A percentile compares a stretch with the other conserved stretches of the same genome.
Conservation (phyloP, 1,284 basidiomycete species). For the Afroboletus lepidellus region DNA sequence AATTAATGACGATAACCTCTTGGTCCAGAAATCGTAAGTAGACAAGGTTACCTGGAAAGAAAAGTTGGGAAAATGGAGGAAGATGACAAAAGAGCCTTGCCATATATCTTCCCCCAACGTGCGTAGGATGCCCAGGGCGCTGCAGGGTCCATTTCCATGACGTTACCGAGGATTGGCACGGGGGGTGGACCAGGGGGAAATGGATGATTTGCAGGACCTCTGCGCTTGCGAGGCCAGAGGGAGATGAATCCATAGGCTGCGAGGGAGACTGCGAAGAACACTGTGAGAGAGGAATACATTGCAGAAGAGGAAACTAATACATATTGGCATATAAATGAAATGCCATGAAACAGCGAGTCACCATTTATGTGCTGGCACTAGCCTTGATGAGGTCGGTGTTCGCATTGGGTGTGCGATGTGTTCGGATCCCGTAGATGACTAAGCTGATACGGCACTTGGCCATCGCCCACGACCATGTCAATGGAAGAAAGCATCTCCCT, state of each 20-base stretch:
- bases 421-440: neutral
- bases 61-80: no score
- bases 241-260: neutral
- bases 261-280: conserved; percentile 9
- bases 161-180: conserved; percentile 29
- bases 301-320: no score
- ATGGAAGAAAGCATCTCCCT: conserved; percentile 90
- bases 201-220: conserved; percentile 2
- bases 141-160: conserved; percentile 17
- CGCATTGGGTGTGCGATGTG: conserved; percentile 4
- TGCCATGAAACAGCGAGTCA: no score
- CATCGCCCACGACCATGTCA: conserved; percentile 43
- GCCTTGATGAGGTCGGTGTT: no score
- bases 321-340: no score
- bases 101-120: conserved; percentile 24
- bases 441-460: neutral
- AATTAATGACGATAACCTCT: no score
- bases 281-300: conserved; percentile 15
- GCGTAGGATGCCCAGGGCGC: conserved; percentile 32
- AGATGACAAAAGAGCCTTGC: neutral
- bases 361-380: no score
- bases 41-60: no score
- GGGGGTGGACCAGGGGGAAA: conserved; percentile 30
- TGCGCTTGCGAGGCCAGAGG: conserved; percentile 11
- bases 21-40: no score